Base-by-base conservation (phyloP, 306 rosid species). In the Carpinus fangiana region DNA sequence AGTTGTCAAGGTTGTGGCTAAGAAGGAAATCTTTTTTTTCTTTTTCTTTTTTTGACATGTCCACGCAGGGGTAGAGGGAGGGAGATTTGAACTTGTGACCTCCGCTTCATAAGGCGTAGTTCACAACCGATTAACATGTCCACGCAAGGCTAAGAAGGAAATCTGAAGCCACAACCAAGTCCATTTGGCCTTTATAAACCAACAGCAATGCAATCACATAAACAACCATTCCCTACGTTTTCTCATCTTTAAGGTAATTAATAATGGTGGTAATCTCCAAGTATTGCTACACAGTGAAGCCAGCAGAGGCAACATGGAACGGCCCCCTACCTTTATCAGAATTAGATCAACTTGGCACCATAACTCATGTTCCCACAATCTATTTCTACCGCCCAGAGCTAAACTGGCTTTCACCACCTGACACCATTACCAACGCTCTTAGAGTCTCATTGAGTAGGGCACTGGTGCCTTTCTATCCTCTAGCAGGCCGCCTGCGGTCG, bases 401-500 rank as follows among this genome's bases (percentile, higher is more conserved):
- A 48, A 67, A 57, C 17, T 73, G 77, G 74, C 66, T 76, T 14
- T 18, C 74, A 10, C 12, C 68, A 7, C 8, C 48, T 0, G 43
- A 72, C 17, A 31, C 56, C 12, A 82, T 89, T 12, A 28, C 85
- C 57, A 62, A 79, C 62, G 80, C 86, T 17, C 81, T 87, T 31
- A 89, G 55, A 52, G 80, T 54, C 66, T 90, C 97, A 0, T 28
- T 93, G 10, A 67, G 88, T 74, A 28, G 72, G 26, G 88, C 79
- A 9, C 66, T 93, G 3, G 91, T 88, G 64, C 83, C 88, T 45
- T 93, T 88, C 86, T 89, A 93, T 50, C 93, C 92, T 1, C 47
- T 89, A 0, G 92, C 93, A 0, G 93, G 92, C 65, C 92, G 92
- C 45, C 78, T 90, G 20, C 81, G 36, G 1, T 89, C 87, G 90